Base-by-base conservation (phyloP, 2,329 filamentous ascomycete genomes). In the Cordyceps fumosorosea region DNA sequence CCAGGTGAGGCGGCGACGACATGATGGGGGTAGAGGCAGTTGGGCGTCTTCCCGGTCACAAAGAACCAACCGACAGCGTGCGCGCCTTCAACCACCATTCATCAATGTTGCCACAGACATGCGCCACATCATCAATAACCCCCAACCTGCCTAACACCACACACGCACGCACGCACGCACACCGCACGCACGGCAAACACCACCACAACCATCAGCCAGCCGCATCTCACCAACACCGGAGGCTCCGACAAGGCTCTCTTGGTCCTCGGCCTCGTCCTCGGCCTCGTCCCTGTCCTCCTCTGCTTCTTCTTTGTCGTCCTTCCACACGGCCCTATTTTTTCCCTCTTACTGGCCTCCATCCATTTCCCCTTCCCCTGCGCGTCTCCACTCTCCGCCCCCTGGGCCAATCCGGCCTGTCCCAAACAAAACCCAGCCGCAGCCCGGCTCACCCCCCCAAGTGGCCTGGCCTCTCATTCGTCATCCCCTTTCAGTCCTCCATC, bases 361-460 rank as follows among this genome's bases (percentile, higher is more conserved):
- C 34, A 11, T 37, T 37, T 52, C 26, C 5, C 18, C 44, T 26
- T 50, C 32, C 29, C 53, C 60, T 56, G 60, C 44, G 24, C 32
- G 53, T 51, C 53, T 34, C 60, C 60, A 62, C 60, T 26, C 37
- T 45, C 52, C 53, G 34, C 44, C 45, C 29, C 60, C 53, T 62
- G 32, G 53, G 60, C 57, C 53, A 62, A 42, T 34, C 60, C 37
- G n/a, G 37, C 24, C 26, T 34, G 44, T 52, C 16, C 45, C 60
- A 62, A 62, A 62, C 53, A 45, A 34, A 62, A 62, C 44, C 60
- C 34, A 37, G 34, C 34, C 32, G 10, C 32, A 34, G 32, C 47
- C 48, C 26, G 44, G 37, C 48, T 32, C 34, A 24, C 24, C 29
- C 29, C 6, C 29, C 29, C 29, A 29, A 29, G 8, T 29, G 29